Conservation (phyloP, 176 grass and related monocot species). For the Musa schizocarpa region DNA sequence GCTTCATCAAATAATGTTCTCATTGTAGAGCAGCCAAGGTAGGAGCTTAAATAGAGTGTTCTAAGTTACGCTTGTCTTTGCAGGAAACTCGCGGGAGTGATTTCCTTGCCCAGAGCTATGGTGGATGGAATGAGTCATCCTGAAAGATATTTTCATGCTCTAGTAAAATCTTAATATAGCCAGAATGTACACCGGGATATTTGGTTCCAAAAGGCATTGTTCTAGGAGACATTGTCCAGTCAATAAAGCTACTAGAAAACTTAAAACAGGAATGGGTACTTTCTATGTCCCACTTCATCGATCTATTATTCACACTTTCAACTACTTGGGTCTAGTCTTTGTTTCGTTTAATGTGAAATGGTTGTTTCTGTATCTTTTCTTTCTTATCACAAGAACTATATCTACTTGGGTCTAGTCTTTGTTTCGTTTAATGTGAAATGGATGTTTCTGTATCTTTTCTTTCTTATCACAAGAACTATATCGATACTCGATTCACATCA, state of each 20-base stretch:
- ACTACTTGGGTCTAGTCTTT: no score
- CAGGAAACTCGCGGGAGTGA: slow-evolving; percentile 35
- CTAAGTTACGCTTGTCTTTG: slow-evolving; percentile 7
- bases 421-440: no score
- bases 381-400: no score
- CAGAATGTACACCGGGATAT: neutral
- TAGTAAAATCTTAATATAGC: neutral
- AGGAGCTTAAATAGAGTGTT: neutral
- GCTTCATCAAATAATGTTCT: slow-evolving; percentile 4
- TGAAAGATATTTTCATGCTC: slow-evolving; percentile 10
- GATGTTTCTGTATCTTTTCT: no score
- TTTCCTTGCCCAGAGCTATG: slow-evolving; percentile 35
- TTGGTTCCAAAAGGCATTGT: neutral
- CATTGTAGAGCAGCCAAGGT: neutral
- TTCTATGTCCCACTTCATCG: no score
- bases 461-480: no score
- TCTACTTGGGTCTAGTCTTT: no score
- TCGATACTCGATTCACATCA: no score
- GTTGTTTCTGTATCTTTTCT: no score
- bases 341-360: no score
- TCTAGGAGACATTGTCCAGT: neutral
- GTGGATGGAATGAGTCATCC: slow-evolving; percentile 55
- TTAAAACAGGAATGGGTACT: neutral
- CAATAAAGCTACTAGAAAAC: neutral
- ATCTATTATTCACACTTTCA: no score